These are phyloP conservation scores for Paraurostyla sp. DNA, from an alignment of 73 alveolate genomes.

Conservation along the genomic window DNA sequence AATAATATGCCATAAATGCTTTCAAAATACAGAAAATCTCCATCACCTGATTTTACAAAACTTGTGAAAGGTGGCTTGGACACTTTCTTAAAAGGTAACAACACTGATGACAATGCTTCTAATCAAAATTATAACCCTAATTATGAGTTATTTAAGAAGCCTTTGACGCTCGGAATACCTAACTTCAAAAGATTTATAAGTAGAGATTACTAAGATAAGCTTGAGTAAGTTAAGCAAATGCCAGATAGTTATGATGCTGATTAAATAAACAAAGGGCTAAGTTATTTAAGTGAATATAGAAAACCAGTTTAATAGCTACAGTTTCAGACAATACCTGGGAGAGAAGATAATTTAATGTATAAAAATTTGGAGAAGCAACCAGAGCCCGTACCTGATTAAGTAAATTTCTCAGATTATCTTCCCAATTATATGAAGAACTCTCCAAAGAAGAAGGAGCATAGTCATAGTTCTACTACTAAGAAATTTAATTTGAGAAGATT, in stretches of 20 bases:
- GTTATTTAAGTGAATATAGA: neutral
- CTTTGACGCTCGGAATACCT: constrained; percentile 16
- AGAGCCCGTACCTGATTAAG: constrained; percentile 11
- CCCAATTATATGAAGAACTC: constrained; percentile 31
- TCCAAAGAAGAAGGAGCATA: neutral
- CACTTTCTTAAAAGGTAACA: neutral
- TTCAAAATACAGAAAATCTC: constrained; percentile 1
- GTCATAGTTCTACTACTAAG: neutral
- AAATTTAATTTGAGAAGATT: constrained; percentile 1
- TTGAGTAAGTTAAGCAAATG: neutral
- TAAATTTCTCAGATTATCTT: neutral
- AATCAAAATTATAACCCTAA: constrained; percentile 4
- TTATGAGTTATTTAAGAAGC: neutral
- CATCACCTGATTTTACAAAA: constrained; percentile 48
- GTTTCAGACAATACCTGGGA: constrained; percentile 36
- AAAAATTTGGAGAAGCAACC: neutral
- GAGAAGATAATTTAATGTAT: constrained; percentile 28
- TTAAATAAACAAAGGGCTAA: neutral
- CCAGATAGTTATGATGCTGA: constrained; percentile 40
- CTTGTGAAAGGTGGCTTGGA: constrained; percentile 1
- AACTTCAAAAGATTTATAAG: constrained; percentile 7
- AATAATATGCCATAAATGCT: constrained; percentile 13
- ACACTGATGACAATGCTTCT: neutral
- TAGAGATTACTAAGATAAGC: neutral
- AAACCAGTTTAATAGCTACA: neutral